Percentiles rank a stretch among this genome's conserved stretches.
These are phyloP conservation scores for Penicillium lagena DNA, from an alignment of 495 filamentous ascomycete species.

Conservation along the genomic window DNA sequence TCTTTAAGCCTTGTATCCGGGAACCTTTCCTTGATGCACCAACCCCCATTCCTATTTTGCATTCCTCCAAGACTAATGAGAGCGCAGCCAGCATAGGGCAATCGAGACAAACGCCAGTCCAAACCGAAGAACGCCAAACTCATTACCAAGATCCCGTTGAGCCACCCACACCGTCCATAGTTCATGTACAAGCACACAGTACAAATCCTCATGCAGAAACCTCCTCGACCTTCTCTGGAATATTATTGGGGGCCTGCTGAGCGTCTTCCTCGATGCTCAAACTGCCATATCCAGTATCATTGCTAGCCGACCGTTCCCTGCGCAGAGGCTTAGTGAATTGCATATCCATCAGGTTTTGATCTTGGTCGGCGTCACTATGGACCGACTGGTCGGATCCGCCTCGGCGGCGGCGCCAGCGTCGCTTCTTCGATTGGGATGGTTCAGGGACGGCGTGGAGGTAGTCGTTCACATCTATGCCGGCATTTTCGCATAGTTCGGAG, in stretches of 20 bases:
- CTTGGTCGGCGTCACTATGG: conserved; percentile 19
- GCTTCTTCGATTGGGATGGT: conserved; percentile 3
- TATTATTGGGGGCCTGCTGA: neutral
- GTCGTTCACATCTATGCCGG: conserved; percentile 33
- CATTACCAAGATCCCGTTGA: neutral
- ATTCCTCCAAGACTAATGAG: neutral
- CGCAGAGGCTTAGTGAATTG: conserved; percentile 10
- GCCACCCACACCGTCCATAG: too few species aligned
- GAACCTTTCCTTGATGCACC: too few species aligned
- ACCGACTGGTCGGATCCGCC: conserved; percentile 8
- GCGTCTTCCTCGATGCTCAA: conserved; percentile 21
- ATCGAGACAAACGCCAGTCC: neutral
- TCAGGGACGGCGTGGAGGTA: conserved; percentile 14
- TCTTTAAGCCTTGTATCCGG: too few species aligned
- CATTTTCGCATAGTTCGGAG: conserved; percentile 27
- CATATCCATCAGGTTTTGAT: conserved; percentile 8
- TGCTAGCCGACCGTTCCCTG: conserved; percentile 19
- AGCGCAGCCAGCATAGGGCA: neutral
- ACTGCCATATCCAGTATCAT: conserved; percentile 28
- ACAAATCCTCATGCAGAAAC: neutral
- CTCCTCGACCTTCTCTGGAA: conserved; percentile 4
- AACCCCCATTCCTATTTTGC: neutral
- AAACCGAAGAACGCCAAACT: conserved; percentile 5
- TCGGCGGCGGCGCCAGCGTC: conserved; percentile 10
- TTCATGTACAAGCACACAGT: too few species aligned